phyloP scores from a whole-genome alignment of 1,139 yeast genomes.

The Debaryomyces robertsiae region DNA sequence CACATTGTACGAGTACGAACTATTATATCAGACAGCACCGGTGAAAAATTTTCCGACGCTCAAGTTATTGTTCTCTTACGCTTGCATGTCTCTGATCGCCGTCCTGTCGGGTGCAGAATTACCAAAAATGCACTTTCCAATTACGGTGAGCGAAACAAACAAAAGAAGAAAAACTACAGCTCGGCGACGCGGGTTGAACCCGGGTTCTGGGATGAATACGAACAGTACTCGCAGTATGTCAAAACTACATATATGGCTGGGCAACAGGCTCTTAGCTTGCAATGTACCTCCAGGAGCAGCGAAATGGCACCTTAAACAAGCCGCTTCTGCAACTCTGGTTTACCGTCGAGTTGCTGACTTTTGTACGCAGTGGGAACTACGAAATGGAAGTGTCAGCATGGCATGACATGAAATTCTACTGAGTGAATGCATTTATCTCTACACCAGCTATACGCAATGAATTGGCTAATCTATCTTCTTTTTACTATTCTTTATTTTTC shows the following conservation, averaged over 20 bases:
- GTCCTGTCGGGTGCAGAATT: not conserved
- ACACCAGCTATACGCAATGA: not conserved
- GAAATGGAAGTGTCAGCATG: no score
- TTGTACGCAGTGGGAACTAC: no score
- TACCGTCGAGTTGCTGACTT: no score
- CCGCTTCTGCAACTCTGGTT: no score
- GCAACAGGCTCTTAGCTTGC: no score
- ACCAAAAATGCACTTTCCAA: not conserved
- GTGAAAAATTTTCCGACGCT: no score
- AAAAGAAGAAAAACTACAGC: constrained; percentile 27
- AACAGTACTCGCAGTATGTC: constrained; percentile 84
- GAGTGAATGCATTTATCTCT: not conserved
- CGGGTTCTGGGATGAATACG: constrained; percentile 84
- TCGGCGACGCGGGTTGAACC: constrained; percentile 85
- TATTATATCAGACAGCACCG: no score
- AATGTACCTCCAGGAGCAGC: no score
- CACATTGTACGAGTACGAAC: no score
- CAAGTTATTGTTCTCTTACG: not conserved
- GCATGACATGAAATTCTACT: no score
- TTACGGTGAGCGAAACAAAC: constrained; percentile 17
- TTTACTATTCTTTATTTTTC: constrained; percentile 14
- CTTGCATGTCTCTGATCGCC: not conserved
- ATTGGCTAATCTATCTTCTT: constrained; percentile 5
- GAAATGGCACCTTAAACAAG: no score
- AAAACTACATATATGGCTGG: no score